phyloP scores from a whole-genome alignment of 2,329 filamentous ascomycete genomes.

The Cyanodermella asteris region DNA sequence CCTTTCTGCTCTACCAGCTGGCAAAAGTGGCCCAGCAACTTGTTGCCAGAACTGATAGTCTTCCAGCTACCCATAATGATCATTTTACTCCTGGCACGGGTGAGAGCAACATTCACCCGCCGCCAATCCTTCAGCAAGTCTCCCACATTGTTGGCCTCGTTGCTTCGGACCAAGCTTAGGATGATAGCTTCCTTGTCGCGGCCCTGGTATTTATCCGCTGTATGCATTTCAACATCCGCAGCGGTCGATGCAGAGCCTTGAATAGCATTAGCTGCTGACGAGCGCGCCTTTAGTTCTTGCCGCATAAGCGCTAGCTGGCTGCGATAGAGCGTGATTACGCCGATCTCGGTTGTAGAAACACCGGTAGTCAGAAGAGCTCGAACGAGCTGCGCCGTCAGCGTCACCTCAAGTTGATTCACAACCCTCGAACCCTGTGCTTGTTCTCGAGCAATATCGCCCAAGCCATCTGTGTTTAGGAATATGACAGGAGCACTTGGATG shows the following conservation, averaged over 20 bases:
- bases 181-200: conserved; percentile 87
- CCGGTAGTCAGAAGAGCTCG: conserved; percentile 55
- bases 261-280: too few relatives aligned
- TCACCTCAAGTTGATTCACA: conserved; percentile 67
- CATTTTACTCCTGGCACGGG: conserved; percentile 76
- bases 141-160: conserved; percentile 62
- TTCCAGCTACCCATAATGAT: conserved; percentile 64
- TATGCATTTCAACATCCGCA: conserved; percentile 70
- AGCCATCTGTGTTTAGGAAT: conserved; percentile 72
- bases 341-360: conserved; percentile 54
- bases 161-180: conserved; percentile 69
- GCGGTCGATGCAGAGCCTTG: conserved; percentile 11
- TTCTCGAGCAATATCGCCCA: conserved; percentile 44
- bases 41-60: conserved; percentile 47
- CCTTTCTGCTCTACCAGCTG: conserved; percentile 49
- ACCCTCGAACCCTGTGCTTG: conserved; percentile 56
- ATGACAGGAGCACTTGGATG: conserved; percentile 51
- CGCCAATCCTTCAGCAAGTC: conserved; percentile 82
- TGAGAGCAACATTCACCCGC: conserved; percentile 88
- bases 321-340: conserved; percentile 92
- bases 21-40: conserved; percentile 59
- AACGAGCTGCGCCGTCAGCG: conserved; percentile 58
- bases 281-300: conserved; percentile 39
- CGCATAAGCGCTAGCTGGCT: conserved; percentile 72
- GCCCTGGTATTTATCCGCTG: conserved; percentile 89